Conservation (phyloP, 768 basidiomycete species). For the Boletellus emodensis region DNA sequence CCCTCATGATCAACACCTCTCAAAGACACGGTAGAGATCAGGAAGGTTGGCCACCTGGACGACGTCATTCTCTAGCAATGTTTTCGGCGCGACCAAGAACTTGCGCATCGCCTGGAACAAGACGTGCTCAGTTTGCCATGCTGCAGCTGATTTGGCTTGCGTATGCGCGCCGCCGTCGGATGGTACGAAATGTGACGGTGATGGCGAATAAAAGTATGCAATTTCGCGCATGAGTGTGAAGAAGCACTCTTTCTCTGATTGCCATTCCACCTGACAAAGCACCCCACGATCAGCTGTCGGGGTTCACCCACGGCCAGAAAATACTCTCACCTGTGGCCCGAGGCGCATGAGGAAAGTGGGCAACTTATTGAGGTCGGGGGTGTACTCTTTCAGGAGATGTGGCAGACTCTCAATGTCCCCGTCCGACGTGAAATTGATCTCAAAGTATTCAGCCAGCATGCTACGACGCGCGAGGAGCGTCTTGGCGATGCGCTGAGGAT, state of each 20-base stretch:
- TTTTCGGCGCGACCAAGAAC: conserved; percentile 66
- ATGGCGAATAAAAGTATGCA: conserved; percentile 83
- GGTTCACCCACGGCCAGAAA: not conserved
- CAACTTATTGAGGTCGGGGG: conserved; percentile 86
- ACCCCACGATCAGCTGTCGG: not conserved
- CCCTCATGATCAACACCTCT: conserved; percentile 61
- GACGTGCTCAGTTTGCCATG: conserved; percentile 89
- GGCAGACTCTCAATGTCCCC: conserved; percentile 78
- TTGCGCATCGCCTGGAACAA: conserved; percentile 83
- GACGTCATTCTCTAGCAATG: conserved; percentile 66
- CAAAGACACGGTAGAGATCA: conserved; percentile 92
- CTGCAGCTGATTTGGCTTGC: conserved; percentile 47
- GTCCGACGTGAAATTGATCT: conserved; percentile 59
- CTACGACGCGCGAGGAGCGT: conserved; percentile 58
- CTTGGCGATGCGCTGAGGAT: conserved; percentile 56
- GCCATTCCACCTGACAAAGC: conserved; percentile 76
- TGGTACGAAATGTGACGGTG: conserved; percentile 16
- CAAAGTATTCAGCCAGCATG: conserved; percentile 94
- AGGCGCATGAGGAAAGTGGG: conserved; percentile 88
- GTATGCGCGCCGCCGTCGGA: conserved; percentile 34
- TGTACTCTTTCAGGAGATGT: conserved; percentile 78
- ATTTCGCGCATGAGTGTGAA: conserved; percentile 81
- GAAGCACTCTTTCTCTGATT: conserved; percentile 81
- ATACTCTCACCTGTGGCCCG: conserved; percentile 69
- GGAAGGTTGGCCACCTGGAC: conserved; percentile 88